Evolutionary conservation across 805 yeast species (phyloP).

Genomic region (Blastobotrys americana): DNA sequence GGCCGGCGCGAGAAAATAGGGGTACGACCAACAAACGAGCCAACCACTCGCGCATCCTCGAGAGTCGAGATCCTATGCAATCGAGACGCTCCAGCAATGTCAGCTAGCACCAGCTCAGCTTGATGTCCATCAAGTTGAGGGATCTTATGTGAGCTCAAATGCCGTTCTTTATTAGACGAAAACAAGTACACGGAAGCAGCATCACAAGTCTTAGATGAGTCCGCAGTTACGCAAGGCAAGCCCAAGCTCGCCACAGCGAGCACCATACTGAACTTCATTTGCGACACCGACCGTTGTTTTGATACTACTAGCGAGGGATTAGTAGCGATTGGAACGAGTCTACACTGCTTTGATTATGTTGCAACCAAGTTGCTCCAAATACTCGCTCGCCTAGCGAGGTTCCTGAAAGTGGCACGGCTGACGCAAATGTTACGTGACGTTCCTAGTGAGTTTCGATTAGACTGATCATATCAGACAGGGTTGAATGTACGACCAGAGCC

Average conservation of each 20-base stretch:
- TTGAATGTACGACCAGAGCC: no score
- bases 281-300: no score
- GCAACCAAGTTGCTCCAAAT: no score
- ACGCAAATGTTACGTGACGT: no score
- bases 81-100: constrained; percentile 13
- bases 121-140: constrained; percentile 12
- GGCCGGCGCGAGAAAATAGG: constrained; percentile 1
- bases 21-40: neutral
- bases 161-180: neutral
- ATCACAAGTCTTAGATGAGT: neutral
- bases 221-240: neutral
- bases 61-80: constrained; percentile 6
- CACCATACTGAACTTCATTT: neutral
- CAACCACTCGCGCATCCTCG: constrained; percentile 8
- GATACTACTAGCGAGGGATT: no score
- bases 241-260: neutral
- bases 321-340: no score
- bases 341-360: no score
- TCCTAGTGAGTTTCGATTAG: no score
- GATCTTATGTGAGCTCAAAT: neutral
- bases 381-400: no score
- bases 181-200: constrained; percentile 4
- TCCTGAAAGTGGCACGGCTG: no score
- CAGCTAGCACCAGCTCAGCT: constrained; percentile 18
- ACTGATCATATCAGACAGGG: no score